These are phyloP conservation scores for Cadophora gregata DNA, from an alignment of 2,329 filamentous ascomycete genomes.

Conservation along the genomic window DNA sequence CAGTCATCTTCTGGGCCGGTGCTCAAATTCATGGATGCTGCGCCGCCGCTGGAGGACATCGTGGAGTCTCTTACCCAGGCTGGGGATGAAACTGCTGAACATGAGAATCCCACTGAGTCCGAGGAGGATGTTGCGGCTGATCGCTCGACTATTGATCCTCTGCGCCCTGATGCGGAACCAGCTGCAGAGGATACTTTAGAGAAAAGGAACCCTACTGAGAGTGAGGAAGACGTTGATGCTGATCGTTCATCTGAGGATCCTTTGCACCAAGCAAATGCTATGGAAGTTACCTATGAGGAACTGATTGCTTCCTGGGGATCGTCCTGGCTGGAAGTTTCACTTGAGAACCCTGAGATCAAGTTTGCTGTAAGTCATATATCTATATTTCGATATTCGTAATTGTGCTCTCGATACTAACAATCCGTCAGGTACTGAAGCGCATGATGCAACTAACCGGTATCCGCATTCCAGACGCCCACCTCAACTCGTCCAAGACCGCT, in stretches of 20 bases:
- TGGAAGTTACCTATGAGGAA: slow-evolving; percentile 36
- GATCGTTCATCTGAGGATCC: slow-evolving; percentile 37
- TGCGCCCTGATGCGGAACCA: slow-evolving; percentile 27
- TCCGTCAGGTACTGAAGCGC: slow-evolving; percentile 75
- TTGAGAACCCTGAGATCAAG: slow-evolving; percentile 66
- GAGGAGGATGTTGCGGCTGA: slow-evolving; percentile 41
- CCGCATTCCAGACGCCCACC: slow-evolving; percentile 72
- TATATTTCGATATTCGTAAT: background rate
- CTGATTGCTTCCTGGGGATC: slow-evolving; percentile 53
- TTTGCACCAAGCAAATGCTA: slow-evolving; percentile 28
- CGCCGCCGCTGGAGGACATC: slow-evolving; percentile 28
- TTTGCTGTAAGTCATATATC: slow-evolving; percentile 67
- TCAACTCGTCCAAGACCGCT: slow-evolving; percentile 61
- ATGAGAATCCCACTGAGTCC: slow-evolving; percentile 38
- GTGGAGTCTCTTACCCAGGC: slow-evolving; percentile 23
- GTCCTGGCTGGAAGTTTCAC: slow-evolving; percentile 62
- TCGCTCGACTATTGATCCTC: slow-evolving; percentile 35
- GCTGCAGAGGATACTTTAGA: slow-evolving; percentile 30
- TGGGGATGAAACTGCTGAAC: slow-evolving; percentile 31
- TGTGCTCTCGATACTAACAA: slow-evolving; percentile 23
- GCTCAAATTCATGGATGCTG: slow-evolving; percentile 35
- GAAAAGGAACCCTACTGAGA: slow-evolving; percentile 36
- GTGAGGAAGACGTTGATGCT: slow-evolving; percentile 40
- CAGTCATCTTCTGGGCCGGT: slow-evolving; percentile 30
- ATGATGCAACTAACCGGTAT: slow-evolving; percentile 82